Evolutionary conservation across 106 monocot genomes (phyloP).

Genomic region (Platanthera guangdongensis): DNA sequence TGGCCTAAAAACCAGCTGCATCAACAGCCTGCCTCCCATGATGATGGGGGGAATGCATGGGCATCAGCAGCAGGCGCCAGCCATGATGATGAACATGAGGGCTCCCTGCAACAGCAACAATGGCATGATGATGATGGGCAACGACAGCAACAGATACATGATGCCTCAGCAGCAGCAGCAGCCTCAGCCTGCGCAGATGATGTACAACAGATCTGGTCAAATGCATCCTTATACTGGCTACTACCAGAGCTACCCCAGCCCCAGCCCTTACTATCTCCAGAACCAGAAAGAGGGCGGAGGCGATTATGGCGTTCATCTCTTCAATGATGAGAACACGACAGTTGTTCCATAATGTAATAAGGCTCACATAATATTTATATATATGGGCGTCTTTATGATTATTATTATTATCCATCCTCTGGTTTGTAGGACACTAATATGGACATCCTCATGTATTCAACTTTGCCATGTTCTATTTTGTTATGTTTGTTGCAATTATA

Average conservation of each 20-base stretch:
- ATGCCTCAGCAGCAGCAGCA: constrained; percentile 16
- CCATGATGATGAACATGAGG: constrained; percentile 42
- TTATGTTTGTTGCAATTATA: not conserved
- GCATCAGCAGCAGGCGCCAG: constrained; percentile 24
- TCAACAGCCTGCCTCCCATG: constrained; percentile 22
- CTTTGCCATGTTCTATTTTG: not conserved
- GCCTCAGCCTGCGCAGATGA: constrained; percentile 52
- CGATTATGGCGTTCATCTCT: constrained; percentile 55
- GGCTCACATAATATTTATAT: too few relatives aligned
- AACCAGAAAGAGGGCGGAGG: constrained; percentile 13
- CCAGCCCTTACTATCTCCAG: constrained; percentile 20
- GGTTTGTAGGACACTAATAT: not conserved
- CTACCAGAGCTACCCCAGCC: constrained; percentile 23
- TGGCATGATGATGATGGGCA: constrained; percentile 9
- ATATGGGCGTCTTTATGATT: not conserved
- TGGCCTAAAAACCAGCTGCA: constrained; percentile 1
- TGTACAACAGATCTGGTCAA: constrained; percentile 60
- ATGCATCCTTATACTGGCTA: constrained; percentile 65
- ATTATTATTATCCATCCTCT: not conserved
- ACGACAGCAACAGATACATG: constrained; percentile 10
- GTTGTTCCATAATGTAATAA: constrained; percentile 66
- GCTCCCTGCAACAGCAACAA: constrained; percentile 17
- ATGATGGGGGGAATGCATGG: constrained; percentile 44
- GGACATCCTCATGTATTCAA: not conserved
- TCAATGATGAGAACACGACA: constrained; percentile 86